Evolutionary conservation across 805 yeast species (phyloP).

Genomic region (Cyberlindnera samutprakarnensis): DNA sequence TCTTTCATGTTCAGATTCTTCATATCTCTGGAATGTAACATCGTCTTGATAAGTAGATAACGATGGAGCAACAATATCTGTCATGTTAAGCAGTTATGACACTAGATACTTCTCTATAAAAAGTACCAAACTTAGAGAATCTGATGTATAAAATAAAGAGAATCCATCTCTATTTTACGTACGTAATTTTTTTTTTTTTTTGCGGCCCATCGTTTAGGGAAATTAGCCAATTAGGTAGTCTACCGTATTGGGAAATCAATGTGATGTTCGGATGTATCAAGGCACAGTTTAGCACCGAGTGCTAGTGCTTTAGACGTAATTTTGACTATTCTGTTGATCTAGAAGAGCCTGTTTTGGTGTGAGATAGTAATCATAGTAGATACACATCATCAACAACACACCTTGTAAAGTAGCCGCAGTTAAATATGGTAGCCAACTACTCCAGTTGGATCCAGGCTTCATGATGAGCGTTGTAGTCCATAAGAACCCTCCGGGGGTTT

Average conservation of each 20-base stretch:
- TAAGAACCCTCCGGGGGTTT: conserved; percentile 82
- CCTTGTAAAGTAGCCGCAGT: conserved; percentile 67
- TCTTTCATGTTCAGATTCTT: conserved; percentile 20
- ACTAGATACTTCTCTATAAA: too few species aligned
- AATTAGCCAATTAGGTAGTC: too few species aligned
- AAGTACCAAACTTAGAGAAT: too few species aligned
- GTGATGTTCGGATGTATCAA: too few species aligned
- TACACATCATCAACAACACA: conserved; percentile 50
- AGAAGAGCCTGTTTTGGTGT: neutral
- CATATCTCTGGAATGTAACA: conserved; percentile 39
- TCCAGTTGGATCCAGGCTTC: conserved; percentile 77
- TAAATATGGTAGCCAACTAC: conserved; percentile 76
- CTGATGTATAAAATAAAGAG: too few species aligned
- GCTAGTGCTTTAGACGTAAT: neutral
- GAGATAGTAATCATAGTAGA: conserved; percentile 34
- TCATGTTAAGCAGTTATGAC: too few species aligned
- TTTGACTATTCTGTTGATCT: neutral
- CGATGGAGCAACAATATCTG: neutral
- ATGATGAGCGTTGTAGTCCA: conserved; percentile 68
- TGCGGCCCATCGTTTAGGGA: too few species aligned
- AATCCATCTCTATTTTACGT: too few species aligned
- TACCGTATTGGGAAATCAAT: too few species aligned
- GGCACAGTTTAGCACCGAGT: too few species aligned
- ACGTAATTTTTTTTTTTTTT: too few species aligned
- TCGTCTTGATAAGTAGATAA: conserved; percentile 72